phyloP scores from a whole-genome alignment of 768 basidiomycete genomes.

The Pleurotus pulmonarius region DNA sequence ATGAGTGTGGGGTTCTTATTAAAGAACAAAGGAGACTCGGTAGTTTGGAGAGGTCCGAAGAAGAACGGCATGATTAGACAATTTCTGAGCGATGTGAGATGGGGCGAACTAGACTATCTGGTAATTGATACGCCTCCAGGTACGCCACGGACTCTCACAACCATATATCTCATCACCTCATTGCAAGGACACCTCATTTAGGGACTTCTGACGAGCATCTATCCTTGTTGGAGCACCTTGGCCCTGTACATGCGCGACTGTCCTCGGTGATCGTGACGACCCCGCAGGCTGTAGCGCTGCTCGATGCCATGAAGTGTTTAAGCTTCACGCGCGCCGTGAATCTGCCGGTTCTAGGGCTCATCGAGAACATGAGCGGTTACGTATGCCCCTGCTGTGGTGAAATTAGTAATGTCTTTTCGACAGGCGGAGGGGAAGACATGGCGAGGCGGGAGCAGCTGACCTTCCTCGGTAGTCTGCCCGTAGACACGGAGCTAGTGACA shows the following conservation, averaged over 20 bases:
- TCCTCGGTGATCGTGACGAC: slow-evolving; percentile 93
- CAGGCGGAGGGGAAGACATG: slow-evolving; percentile 89
- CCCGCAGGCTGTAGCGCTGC: slow-evolving; percentile 93
- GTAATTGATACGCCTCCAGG: slow-evolving; percentile 97
- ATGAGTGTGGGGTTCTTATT: slow-evolving; percentile 98
- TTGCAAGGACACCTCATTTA: slow-evolving; percentile 26
- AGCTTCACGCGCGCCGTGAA: slow-evolving; percentile 90
- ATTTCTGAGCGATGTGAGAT: slow-evolving; percentile 90
- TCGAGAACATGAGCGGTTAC: slow-evolving; percentile 99
- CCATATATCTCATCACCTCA: background rate
- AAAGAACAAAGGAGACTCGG: slow-evolving; percentile 86
- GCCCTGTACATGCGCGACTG: slow-evolving; percentile 74
- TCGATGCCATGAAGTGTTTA: slow-evolving; percentile 94
- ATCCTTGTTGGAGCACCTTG: slow-evolving; percentile 90
- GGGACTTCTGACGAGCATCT: slow-evolving; percentile 99
- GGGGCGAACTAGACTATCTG: slow-evolving; percentile 91
- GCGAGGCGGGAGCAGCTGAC: slow-evolving; percentile 66
- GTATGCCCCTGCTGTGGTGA: slow-evolving; percentile 97
- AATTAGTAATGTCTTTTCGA: slow-evolving; percentile 91
- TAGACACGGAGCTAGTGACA: slow-evolving; percentile 88
- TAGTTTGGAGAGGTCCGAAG: slow-evolving; percentile 98
- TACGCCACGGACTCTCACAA: slow-evolving; percentile 29
- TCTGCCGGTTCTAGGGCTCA: slow-evolving; percentile 83
- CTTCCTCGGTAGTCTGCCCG: slow-evolving; percentile 87
- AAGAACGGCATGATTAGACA: slow-evolving; percentile 98